These are phyloP conservation scores for Monosporascus sp. DNA, from an alignment of 2,329 filamentous ascomycete genomes.

Conservation along the genomic window DNA sequence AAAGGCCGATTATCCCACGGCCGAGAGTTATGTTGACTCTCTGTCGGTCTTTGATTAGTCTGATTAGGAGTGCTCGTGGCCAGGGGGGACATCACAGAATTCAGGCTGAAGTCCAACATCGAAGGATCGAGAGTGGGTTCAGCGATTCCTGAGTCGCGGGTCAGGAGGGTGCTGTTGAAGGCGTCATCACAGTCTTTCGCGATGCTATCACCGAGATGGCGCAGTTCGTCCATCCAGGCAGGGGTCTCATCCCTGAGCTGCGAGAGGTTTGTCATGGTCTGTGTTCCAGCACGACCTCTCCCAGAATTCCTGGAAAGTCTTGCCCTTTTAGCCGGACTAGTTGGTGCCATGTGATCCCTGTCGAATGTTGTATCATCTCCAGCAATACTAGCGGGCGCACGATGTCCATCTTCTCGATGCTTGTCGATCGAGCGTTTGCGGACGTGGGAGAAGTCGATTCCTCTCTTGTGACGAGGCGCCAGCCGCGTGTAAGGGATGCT, in stretches of 20 bases:
- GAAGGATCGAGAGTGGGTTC: slow-evolving; percentile 7
- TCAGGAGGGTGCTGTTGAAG: slow-evolving; percentile 63
- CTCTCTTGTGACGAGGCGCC: slow-evolving; percentile 44
- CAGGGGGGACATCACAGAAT: slow-evolving; percentile 2
- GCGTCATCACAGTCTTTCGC: slow-evolving; percentile 89
- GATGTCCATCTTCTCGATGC: slow-evolving; percentile 8
- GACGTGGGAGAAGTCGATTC: slow-evolving; percentile 49
- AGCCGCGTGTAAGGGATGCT: slow-evolving; percentile 36
- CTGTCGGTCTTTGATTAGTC: slow-evolving; percentile 1
- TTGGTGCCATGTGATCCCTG: slow-evolving; percentile 16
- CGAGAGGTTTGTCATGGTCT: slow-evolving; percentile 20
- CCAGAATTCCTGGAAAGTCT: slow-evolving; percentile 5
- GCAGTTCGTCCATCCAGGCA: slow-evolving; percentile 64
- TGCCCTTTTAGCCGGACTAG: slow-evolving; percentile 14
- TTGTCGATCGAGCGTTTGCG: slow-evolving; percentile 29
- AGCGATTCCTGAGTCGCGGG: slow-evolving; percentile 9
- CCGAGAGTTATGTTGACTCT: slow-evolving; percentile 5
- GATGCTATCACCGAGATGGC: slow-evolving; percentile 78
- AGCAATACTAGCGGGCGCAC: slow-evolving; percentile 20
- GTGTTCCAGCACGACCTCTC: slow-evolving; percentile 9
- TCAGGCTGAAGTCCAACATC: background rate
- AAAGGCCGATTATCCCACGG: slow-evolving; percentile 45
- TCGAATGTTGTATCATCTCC: slow-evolving; percentile 21
- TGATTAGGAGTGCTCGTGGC: slow-evolving; percentile 11
- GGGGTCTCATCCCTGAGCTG: slow-evolving; percentile 12